Conservation (phyloP, 768 basidiomycete species). For the Tricholoma saponaceum region DNA sequence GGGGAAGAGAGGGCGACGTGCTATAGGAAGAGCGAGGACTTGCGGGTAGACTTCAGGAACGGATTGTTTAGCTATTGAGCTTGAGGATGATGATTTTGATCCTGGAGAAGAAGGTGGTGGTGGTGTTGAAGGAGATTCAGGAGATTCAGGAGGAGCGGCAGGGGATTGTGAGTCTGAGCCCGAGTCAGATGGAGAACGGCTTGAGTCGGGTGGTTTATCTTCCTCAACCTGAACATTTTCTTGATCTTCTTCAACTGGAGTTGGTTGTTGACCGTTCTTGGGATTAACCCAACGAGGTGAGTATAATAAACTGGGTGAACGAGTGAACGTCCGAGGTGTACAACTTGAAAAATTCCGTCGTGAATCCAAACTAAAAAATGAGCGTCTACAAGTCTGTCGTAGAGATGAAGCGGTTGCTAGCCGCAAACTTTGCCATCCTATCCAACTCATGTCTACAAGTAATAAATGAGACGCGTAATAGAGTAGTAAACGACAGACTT, state of each 20-base stretch:
- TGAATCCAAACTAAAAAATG: not conserved
- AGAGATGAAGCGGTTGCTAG: constrained; percentile 1
- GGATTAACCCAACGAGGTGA: constrained; percentile 21
- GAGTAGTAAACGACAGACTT: not conserved
- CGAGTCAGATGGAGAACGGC: constrained; percentile 12
- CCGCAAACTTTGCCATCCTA: constrained; percentile 14
- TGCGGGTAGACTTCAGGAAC: constrained; percentile 92
- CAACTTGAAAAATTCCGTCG: constrained; percentile 7
- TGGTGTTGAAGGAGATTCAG: constrained; percentile 7
- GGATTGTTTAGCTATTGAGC: constrained; percentile 75
- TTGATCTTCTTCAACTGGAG: constrained; percentile 8
- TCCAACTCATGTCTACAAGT: constrained; percentile 13
- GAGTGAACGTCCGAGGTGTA: constrained; percentile 7
- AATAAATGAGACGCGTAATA: not conserved
- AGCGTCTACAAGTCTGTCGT: constrained; percentile 13
- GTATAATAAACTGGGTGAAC: constrained; percentile 7
- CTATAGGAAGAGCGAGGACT: constrained; percentile 92
- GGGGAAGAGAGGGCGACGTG: constrained; percentile 91
- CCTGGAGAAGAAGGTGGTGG: constrained; percentile 13
- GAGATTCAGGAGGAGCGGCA: constrained; percentile 16
- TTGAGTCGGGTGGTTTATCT: constrained; percentile 12
- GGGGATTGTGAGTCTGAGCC: constrained; percentile 13
- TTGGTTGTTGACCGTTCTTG: constrained; percentile 15
- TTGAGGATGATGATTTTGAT: constrained; percentile 25
- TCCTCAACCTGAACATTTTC: constrained; percentile 6